Percentiles rank a stretch among this genome's conserved stretches.
These are phyloP conservation scores for Phellinidium pouzarii DNA, from an alignment of 1,284 basidiomycete species.

Conservation along the genomic window DNA sequence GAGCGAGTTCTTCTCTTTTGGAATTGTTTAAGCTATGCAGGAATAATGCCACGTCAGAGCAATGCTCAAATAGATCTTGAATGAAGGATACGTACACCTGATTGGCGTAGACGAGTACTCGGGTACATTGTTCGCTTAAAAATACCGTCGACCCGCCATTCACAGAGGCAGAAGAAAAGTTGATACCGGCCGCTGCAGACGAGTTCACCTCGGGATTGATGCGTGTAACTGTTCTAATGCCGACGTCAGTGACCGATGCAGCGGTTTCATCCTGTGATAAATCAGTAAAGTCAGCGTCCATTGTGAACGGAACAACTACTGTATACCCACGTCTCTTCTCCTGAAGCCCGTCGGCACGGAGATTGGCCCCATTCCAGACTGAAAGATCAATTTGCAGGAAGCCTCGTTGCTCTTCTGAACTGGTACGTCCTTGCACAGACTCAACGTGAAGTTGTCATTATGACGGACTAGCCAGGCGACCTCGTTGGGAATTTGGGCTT, in stretches of 20 bases:
- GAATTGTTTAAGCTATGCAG: constrained; percentile 37
- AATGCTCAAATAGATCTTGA: neutral
- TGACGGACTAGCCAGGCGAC: constrained; percentile 35
- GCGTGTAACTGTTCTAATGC: neutral
- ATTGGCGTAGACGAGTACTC: constrained; percentile 37
- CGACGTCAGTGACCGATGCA: neutral
- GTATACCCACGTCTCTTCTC: constrained; percentile 3
- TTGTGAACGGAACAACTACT: neutral
- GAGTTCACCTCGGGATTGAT: constrained; percentile 13
- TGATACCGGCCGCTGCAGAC: constrained; percentile 18
- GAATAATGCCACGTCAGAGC: neutral
- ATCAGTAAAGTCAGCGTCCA: neutral
- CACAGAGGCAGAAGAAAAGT: constrained; percentile 1
- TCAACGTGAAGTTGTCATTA: constrained; percentile 30
- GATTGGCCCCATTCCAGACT: constrained; percentile 15
- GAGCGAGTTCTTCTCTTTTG: constrained; percentile 44
- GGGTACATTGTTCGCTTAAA: constrained; percentile 35
- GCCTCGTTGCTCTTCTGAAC: constrained; percentile 18
- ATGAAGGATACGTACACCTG: constrained; percentile 17
- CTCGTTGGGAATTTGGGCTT: constrained; percentile 33
- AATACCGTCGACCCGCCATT: constrained; percentile 9
- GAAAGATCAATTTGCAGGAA: constrained; percentile 26
- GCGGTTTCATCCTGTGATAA: neutral
- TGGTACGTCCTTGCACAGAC: constrained; percentile 44
- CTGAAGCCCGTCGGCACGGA: constrained; percentile 18